These are phyloP conservation scores for Chrysophaeum taylorii DNA, from an alignment of 352 stramenopile genomes.

Conservation along the genomic window DNA sequence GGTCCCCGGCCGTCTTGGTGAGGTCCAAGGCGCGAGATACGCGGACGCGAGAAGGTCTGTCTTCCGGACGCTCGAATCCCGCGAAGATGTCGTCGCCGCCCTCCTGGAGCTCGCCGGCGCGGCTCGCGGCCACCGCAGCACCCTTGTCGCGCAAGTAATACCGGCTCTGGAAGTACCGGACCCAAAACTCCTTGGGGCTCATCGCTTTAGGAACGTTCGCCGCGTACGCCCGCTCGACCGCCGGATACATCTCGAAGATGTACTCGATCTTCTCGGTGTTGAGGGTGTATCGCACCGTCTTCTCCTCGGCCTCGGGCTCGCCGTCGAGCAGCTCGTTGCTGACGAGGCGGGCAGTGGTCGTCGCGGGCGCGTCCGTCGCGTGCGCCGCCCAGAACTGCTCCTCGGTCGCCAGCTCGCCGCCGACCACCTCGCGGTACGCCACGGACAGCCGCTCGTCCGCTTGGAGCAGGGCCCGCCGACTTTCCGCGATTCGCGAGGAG, in stretches of 20 bases:
- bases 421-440: slow-evolving; percentile 26
- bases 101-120: neutral
- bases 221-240: slow-evolving; percentile 23
- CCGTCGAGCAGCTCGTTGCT: slow-evolving; percentile 9
- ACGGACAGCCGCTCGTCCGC: slow-evolving; percentile 17
- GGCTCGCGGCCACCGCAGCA: neutral
- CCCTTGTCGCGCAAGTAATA: slow-evolving; percentile 29
- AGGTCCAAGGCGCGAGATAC: neutral
- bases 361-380: neutral
- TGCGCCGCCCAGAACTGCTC: slow-evolving; percentile 17
- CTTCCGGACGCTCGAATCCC: slow-evolving; percentile 15
- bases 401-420: slow-evolving; percentile 19
- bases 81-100: slow-evolving; percentile 25
- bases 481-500: too few species aligned
- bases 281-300: slow-evolving; percentile 18
- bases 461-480: slow-evolving; percentile 15
- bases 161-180: slow-evolving; percentile 26
- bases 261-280: slow-evolving; percentile 25
- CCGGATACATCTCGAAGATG: slow-evolving; percentile 31
- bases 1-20: slow-evolving; percentile 15
- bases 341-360: neutral
- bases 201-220: slow-evolving; percentile 26
- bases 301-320: neutral
- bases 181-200: slow-evolving; percentile 29
- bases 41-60: neutral